phyloP scores from a whole-genome alignment of 2,329 filamentous ascomycete genomes.

The Fusarium newnesense region DNA sequence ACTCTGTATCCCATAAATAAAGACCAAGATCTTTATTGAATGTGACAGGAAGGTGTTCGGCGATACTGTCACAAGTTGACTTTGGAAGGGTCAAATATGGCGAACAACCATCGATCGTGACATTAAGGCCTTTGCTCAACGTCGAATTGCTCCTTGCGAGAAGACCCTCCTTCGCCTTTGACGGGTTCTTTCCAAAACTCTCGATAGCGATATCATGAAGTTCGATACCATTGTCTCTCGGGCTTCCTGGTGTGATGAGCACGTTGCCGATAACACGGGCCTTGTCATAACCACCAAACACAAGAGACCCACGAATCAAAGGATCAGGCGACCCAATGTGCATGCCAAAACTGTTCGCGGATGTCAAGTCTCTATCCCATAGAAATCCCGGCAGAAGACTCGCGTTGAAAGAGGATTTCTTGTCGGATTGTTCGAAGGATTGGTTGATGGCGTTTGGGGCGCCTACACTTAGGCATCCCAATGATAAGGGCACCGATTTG shows the following conservation, averaged over 20 bases:
- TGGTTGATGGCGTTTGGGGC: neutral
- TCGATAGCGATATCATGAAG: slow-evolving; percentile 9
- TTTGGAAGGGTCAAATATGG: slow-evolving; percentile 7
- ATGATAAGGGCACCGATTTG: neutral
- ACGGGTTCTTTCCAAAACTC: neutral
- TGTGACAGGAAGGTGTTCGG: neutral
- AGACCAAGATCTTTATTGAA: neutral
- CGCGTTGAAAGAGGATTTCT: neutral
- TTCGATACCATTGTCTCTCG: neutral
- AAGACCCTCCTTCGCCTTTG: neutral
- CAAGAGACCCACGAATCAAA: neutral
- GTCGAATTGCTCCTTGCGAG: neutral
- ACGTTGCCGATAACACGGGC: slow-evolving; percentile 2
- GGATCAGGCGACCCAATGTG: slow-evolving; percentile 2
- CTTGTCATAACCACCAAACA: slow-evolving; percentile 10
- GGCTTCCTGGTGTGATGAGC: neutral
- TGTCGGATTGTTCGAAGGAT: neutral
- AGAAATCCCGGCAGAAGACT: neutral
- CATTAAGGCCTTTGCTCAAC: neutral
- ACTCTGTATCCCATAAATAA: slow-evolving; percentile 2
- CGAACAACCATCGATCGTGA: slow-evolving; percentile 2
- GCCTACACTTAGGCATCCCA: slow-evolving; percentile 4
- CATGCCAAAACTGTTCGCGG: slow-evolving; percentile 5
- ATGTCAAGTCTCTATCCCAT: neutral
- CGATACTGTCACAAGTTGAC: slow-evolving; percentile 9